Percentiles rank a stretch among this genome's conserved stretches.
Evolutionary conservation across 805 yeast species (phyloP).

Genomic region (Myxozyma mucilagina): DNA sequence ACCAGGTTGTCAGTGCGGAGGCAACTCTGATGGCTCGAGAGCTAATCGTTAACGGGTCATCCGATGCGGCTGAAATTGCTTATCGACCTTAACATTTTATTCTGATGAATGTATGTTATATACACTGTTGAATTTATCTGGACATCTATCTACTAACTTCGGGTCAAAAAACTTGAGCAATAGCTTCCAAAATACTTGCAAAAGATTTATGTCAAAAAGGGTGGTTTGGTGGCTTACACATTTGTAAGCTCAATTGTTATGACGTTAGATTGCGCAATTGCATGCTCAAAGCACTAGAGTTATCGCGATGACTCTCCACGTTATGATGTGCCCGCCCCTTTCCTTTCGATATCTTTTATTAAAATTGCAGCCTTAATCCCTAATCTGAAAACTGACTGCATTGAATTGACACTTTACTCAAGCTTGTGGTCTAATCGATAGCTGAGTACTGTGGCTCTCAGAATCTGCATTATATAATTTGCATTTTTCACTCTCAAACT

Average conservation of each 20-base stretch:
- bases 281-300: not conserved
- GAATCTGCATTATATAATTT: too few relatives aligned
- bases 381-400: too few relatives aligned
- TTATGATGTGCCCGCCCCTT: too few relatives aligned
- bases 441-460: too few relatives aligned
- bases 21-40: too few relatives aligned
- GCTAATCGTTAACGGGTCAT: not conserved
- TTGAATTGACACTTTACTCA: too few relatives aligned
- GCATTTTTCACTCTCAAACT: not conserved
- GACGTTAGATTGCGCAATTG: constrained; percentile 14
- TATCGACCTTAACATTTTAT: not conserved
- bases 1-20: too few relatives aligned
- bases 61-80: not conserved
- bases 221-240: not conserved
- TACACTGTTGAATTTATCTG: too few relatives aligned
- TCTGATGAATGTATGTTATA: not conserved
- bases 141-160: not conserved
- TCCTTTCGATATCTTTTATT: too few relatives aligned
- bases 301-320: not conserved
- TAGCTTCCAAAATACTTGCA: not conserved
- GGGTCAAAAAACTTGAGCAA: not conserved
- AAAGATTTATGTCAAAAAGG: not conserved
- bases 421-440: too few relatives aligned
- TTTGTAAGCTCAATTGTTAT: not conserved
- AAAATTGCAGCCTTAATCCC: too few relatives aligned